Evolutionary conservation across 139 green algal genomes (phyloP), one percentile per base, ranked within the genome.

Genomic region (Picochlorum sp.): DNA sequence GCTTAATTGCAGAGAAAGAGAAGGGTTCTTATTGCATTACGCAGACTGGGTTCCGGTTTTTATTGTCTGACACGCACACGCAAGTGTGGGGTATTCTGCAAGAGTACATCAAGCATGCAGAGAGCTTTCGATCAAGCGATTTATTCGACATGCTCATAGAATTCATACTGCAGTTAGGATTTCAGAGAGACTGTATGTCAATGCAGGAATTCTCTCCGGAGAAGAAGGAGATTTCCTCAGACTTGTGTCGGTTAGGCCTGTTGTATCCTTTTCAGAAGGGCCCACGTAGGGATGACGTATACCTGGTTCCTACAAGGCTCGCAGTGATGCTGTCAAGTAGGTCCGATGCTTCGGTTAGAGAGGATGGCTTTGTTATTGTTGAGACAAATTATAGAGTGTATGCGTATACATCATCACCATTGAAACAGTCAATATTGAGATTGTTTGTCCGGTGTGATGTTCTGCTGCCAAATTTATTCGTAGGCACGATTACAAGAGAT

Each of bases 331-430:
- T 84, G 47, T 47, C 66, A 8, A 65, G 69, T 47, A 60, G 71
- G 20, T 24, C 15, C 2, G 47, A n/a, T 9, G 38, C 52, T 21
- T 24, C 13, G 24, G 52, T 14, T 26, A 62, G 20, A 4, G 63
- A 45, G n/a, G 72, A 78, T 1, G 83, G 85, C 52, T 82, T 77
- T 61, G 80, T 94, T 41, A 84, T 95, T 21, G 87, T 92, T 23
- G 88, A 95, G 60, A 90, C 86, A 45, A 95, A 94, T 76, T 94
- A 81, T 69, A 77, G 85, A 23, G 79, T 95, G 67, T 93, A 95
- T 62, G 88, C 86, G 1, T 92, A 95, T 74, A 92, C 86, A 2
- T 72, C 67, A 21, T 91, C 79, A 1, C 41, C 70, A 6, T 49
- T 92, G 10, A 78, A 87, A 65, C 60, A 73, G 2, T 76, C 85